Conservation (phyloP, 176 grass and related monocot genomes). For the Aegilops longissima region DNA sequence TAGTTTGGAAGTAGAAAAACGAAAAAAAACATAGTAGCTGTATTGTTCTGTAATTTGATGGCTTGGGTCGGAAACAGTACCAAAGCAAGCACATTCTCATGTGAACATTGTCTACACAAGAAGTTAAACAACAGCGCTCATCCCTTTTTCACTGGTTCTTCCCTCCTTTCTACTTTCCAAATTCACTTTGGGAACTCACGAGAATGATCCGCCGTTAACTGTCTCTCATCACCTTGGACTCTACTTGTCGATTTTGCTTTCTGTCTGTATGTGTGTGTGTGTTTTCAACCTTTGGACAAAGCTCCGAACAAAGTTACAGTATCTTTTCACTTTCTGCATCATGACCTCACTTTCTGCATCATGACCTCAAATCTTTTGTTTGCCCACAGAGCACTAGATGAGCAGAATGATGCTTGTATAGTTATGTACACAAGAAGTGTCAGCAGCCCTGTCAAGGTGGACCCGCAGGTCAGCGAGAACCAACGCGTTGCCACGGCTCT, state of each 20-base stretch:
- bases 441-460: no score
- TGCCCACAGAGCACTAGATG: slow-evolving; percentile 10
- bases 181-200: slow-evolving; percentile 13
- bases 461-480: no score
- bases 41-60: not conserved
- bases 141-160: not conserved
- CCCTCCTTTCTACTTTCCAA: slow-evolving; percentile 2
- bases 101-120: not conserved
- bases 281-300: slow-evolving; percentile 11
- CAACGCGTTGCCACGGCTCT: no score
- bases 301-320: slow-evolving; percentile 19
- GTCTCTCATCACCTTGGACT: slow-evolving; percentile 16
- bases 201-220: not conserved
- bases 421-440: slow-evolving; percentile 7
- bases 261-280: not conserved
- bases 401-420: slow-evolving; percentile 18
- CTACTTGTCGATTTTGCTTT: not conserved
- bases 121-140: not conserved
- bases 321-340: not conserved
- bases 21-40: not conserved
- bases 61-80: not conserved
- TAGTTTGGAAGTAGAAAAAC: not conserved
- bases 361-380: slow-evolving; percentile 20
- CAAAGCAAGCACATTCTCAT: not conserved
- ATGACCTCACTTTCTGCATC: not conserved